Evolutionary conservation across 331 rosid species (phyloP).

Genomic region (Malus hybrid): DNA sequence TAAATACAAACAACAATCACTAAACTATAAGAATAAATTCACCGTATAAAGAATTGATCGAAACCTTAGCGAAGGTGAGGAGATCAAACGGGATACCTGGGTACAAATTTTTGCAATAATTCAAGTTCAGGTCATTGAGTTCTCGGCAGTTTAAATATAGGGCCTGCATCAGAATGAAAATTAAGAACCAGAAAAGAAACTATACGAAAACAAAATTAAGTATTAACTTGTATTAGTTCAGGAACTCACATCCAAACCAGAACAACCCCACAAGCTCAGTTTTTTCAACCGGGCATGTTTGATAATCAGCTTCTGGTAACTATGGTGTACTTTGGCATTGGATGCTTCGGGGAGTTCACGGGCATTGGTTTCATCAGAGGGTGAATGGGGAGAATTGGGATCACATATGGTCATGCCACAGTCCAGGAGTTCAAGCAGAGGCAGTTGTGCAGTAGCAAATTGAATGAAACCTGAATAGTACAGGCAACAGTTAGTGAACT

Average conservation of each 20-base stretch:
- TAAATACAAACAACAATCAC: background rate
- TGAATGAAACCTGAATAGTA: conserved; percentile 76
- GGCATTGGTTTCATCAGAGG: conserved; percentile 22
- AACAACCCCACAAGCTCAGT: conserved; percentile 97
- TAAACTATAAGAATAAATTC: background rate
- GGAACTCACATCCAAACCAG: conserved; percentile 79
- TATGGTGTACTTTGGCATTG: conserved; percentile 36
- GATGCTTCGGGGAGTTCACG: conserved; percentile 26
- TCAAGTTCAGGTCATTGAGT: conserved; percentile 75
- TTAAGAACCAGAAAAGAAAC: conserved; percentile 15
- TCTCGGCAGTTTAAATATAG: conserved; percentile 75
- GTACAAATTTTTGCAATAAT: conserved; percentile 76
- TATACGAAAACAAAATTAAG: background rate
- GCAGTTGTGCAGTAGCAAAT: conserved; percentile 89
- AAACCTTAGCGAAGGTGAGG: background rate
- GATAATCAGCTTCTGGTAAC: conserved; percentile 80
- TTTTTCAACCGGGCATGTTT: conserved; percentile 69
- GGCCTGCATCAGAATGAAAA: conserved; percentile 47
- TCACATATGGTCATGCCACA: conserved; percentile 94
- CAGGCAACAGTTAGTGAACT: conserved; percentile 7
- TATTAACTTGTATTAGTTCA: background rate
- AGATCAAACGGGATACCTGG: conserved; percentile 52
- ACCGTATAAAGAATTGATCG: background rate
- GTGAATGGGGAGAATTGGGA: conserved; percentile 38
- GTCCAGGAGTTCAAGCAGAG: conserved; percentile 87